Evolutionary conservation across 129 eudicot genomes (phyloP).

Genomic region (Chrysanthemum seticuspe): DNA sequence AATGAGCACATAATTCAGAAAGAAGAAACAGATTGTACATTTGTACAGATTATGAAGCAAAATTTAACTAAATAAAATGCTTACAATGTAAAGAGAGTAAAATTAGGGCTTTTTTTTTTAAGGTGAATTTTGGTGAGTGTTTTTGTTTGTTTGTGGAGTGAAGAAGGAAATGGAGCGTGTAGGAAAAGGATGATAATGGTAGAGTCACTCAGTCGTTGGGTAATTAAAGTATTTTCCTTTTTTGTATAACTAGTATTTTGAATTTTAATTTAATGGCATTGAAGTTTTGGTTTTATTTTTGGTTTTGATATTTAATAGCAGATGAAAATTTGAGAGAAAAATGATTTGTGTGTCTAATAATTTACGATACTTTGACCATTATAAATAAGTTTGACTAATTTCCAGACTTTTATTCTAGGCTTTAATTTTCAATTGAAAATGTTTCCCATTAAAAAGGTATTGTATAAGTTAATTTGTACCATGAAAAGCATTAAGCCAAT

Average conservation of each 20-base stretch:
- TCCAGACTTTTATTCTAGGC: slow-evolving; percentile 13
- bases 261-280: slow-evolving; percentile 16
- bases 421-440: background rate
- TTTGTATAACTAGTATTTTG: background rate
- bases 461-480: no score
- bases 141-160: slow-evolving; percentile 7
- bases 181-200: background rate
- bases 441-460: no score
- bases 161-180: slow-evolving; percentile 23
- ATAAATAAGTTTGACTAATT: slow-evolving; percentile 9
- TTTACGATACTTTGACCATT: background rate
- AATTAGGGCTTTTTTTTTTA: slow-evolving; percentile 21
- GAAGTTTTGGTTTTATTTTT: background rate
- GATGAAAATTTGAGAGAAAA: no score
- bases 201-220: slow-evolving; percentile 6
- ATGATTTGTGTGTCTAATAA: no score
- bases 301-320: no score
- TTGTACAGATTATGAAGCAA: slow-evolving; percentile 5
- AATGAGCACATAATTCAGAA: slow-evolving; percentile 20
- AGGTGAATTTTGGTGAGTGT: background rate
- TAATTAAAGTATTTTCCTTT: slow-evolving; percentile 6
- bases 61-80: background rate
- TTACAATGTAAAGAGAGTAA: slow-evolving; percentile 22
- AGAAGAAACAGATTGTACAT: slow-evolving; percentile 9
- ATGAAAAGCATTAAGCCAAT: no score